These are phyloP conservation scores for Shiraia bambusicola DNA, from an alignment of 2,329 filamentous ascomycete species.

Conservation along the genomic window DNA sequence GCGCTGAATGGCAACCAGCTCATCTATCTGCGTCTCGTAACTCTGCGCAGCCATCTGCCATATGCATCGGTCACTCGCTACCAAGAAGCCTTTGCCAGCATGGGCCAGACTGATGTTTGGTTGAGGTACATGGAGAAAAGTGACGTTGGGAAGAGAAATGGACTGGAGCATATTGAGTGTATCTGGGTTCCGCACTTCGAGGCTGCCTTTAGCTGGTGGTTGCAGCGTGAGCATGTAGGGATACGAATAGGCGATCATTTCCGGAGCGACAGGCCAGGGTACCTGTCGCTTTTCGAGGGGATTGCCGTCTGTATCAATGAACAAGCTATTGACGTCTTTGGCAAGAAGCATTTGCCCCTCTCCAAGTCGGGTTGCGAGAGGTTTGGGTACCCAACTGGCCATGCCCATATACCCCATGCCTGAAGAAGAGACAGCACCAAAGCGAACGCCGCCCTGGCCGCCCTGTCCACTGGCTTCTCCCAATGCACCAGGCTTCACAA, in stretches of 20 bases:
- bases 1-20: slow-evolving; percentile 70
- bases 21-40: slow-evolving; percentile 85
- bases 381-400: slow-evolving; percentile 86
- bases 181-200: slow-evolving; percentile 91
- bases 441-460: slow-evolving; percentile 67
- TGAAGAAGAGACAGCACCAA: slow-evolving; percentile 78
- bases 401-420: slow-evolving; percentile 98
- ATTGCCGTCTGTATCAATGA: slow-evolving; percentile 82
- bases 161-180: slow-evolving; percentile 88
- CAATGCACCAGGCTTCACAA: slow-evolving; percentile 73
- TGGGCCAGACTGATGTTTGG: slow-evolving; percentile 93
- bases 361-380: slow-evolving; percentile 77
- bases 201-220: slow-evolving; percentile 74
- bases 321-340: slow-evolving; percentile 95
- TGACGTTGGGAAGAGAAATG: slow-evolving; percentile 77
- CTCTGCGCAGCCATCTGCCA: slow-evolving; percentile 96
- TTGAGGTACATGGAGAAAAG: slow-evolving; percentile 84
- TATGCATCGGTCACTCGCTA: slow-evolving; percentile 84
- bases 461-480: slow-evolving; percentile 64
- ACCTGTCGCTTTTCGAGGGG: slow-evolving; percentile 81
- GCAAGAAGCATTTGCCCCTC: slow-evolving; percentile 88
- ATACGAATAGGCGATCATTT: slow-evolving; percentile 93
- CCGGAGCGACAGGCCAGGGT: slow-evolving; percentile 86
- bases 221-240: slow-evolving; percentile 90
- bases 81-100: slow-evolving; percentile 92